A percentile compares a stretch with the other conserved stretches of the same genome.
phyloP scores from a whole-genome alignment of 2,329 filamentous ascomycete species.

The Metarhizium sp. region DNA sequence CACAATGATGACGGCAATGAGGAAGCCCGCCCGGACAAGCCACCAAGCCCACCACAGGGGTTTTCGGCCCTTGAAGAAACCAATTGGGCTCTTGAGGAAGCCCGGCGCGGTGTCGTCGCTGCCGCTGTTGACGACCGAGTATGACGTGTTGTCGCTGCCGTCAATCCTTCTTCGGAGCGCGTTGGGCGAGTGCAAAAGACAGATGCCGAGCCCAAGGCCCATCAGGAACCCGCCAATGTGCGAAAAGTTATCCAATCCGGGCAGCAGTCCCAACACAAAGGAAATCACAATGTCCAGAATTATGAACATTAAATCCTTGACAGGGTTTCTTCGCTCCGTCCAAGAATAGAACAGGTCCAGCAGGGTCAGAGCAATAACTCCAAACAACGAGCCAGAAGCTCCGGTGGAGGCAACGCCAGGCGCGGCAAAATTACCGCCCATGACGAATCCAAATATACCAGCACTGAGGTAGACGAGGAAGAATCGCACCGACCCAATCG shows the following conservation, averaged over 20 bases:
- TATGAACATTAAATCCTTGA: constrained; percentile 82
- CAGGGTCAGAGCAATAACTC: constrained; percentile 78
- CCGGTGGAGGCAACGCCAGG: constrained; percentile 76
- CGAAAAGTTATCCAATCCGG: constrained; percentile 91
- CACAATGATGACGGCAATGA: constrained; percentile 72
- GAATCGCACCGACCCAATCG: constrained; percentile 83
- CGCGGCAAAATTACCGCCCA: constrained; percentile 88
- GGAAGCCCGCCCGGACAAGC: constrained; percentile 68
- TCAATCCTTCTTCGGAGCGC: constrained; percentile 66
- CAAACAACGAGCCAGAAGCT: constrained; percentile 84
- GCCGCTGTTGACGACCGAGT: constrained; percentile 54
- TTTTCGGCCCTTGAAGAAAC: constrained; percentile 88
- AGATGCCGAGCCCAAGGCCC: constrained; percentile 80
- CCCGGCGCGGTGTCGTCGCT: constrained; percentile 37
- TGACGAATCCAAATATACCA: constrained; percentile 91
- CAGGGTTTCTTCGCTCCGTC: constrained; percentile 65
- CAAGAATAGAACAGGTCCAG: constrained; percentile 92
- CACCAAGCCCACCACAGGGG: constrained; percentile 98
- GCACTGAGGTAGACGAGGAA: constrained; percentile 81
- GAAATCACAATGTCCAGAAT: constrained; percentile 77
- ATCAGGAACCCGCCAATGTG: constrained; percentile 95
- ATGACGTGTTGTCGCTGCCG: constrained; percentile 49
- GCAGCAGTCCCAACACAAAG: constrained; percentile 84
- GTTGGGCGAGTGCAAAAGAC: constrained; percentile 80
- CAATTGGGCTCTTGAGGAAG: constrained; percentile 54